phyloP scores from a whole-genome alignment of 2,329 filamentous ascomycete genomes.

The Cladosporium sphaerospermum region DNA sequence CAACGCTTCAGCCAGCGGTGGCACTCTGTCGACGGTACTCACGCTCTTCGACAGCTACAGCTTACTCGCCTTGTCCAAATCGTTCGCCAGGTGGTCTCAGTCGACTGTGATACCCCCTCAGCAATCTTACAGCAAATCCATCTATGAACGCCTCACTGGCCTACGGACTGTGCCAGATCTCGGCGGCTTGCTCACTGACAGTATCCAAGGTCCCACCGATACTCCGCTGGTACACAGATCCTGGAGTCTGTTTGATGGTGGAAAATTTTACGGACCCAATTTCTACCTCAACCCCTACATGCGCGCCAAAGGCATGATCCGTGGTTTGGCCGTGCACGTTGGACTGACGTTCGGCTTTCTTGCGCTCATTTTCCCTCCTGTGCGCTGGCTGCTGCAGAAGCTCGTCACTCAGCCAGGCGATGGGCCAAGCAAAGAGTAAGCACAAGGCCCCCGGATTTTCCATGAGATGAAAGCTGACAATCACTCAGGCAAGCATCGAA shows the following conservation, averaged over 20 bases:
- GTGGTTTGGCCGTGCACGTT: constrained; percentile 45
- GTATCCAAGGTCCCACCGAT: constrained; percentile 48
- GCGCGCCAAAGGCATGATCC: constrained; percentile 44
- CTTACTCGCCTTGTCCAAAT: constrained; percentile 42
- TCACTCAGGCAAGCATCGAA: constrained; percentile 46
- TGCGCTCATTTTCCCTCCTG: constrained; percentile 45
- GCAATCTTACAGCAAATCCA: constrained; percentile 26
- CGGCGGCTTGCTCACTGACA: constrained; percentile 50
- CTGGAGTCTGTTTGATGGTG: constrained; percentile 48
- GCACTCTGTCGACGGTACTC: constrained; percentile 60
- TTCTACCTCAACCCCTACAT: constrained; percentile 55
- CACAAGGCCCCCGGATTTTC: constrained; percentile 4
- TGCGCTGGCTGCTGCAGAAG: constrained; percentile 46
- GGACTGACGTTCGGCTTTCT: constrained; percentile 41
- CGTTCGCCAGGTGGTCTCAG: constrained; percentile 47
- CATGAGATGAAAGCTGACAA: neutral
- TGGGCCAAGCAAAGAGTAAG: constrained; percentile 42
- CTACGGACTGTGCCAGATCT: constrained; percentile 50
- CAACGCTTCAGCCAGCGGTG: constrained; percentile 50
- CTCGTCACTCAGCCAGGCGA: constrained; percentile 46
- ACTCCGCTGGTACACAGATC: constrained; percentile 53
- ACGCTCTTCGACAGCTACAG: constrained; percentile 45
- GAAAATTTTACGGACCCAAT: constrained; percentile 50
- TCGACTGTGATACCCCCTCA: constrained; percentile 38
- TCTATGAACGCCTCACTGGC: constrained; percentile 43